phyloP scores from a whole-genome alignment of 202 grass and related monocot genomes.

The Cymbopogon flexuosus region DNA sequence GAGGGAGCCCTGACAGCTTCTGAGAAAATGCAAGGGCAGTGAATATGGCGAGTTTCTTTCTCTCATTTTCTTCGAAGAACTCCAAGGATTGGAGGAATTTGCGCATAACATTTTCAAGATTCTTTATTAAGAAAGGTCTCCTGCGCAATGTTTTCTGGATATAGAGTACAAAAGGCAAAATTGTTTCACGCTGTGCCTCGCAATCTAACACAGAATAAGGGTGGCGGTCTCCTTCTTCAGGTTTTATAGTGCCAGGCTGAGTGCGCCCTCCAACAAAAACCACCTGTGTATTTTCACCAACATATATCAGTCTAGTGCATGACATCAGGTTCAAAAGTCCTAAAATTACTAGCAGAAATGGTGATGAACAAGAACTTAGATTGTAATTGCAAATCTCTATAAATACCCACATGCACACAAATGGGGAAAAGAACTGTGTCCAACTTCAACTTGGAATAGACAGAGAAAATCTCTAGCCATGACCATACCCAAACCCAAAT shows the following conservation, averaged over 20 bases:
- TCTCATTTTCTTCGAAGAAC: conserved; percentile 80
- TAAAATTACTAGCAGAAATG: not conserved
- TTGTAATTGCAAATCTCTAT: not conserved
- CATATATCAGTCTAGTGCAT: not conserved
- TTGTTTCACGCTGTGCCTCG: conserved; percentile 55
- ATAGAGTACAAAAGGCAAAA: conserved; percentile 70
- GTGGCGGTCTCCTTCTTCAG: conserved; percentile 79
- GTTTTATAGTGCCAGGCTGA: conserved; percentile 78
- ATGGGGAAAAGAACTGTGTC: not conserved
- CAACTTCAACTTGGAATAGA: not conserved
- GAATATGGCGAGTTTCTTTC: conserved; percentile 81
- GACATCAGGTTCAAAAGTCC: not conserved
- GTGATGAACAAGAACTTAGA: not conserved
- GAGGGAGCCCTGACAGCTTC: conserved; percentile 75
- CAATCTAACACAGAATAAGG: conserved; percentile 68
- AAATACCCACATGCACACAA: not conserved
- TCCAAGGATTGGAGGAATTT: conserved; percentile 88
- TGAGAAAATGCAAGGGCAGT: conserved; percentile 88
- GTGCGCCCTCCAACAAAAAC: conserved; percentile 82
- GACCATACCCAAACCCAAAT: not conserved
- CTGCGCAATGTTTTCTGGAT: conserved; percentile 80
- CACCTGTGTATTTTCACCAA: conserved; percentile 48
- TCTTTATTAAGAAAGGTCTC: conserved; percentile 84
- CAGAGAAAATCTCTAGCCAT: not conserved
- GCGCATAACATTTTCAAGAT: conserved; percentile 88